Base-by-base conservation (phyloP, 352 stramenopile species). In the Pythium folliculosum region DNA sequence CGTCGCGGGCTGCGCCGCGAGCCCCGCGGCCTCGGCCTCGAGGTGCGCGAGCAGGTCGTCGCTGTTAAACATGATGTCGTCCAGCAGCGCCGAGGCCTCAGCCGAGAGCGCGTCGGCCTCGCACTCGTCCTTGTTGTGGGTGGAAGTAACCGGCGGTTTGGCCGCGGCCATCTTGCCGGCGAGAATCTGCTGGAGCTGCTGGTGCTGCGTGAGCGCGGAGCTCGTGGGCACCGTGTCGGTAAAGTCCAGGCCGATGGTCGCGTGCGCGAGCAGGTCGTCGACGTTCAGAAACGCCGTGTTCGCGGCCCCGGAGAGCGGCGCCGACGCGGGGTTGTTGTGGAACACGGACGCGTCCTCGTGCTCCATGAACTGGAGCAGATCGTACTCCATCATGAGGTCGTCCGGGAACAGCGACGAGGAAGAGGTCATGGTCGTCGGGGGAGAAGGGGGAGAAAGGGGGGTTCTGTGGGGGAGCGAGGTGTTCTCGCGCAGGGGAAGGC, bases 1-100 rank as follows among this genome's bases (percentile, higher is more conserved):
- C 70, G 55, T 71, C 37, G 30, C 1, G 22, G 32, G 9, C 8
- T 16, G 17, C 30, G 25, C 17, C 64, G 76, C 60, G 65, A 73
- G 65, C 43, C 37, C 64, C 65, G 35, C 69, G 21, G 67, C 57
- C 27, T 75, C 63, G 25, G 70, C 65, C 38, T 84, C 76, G 38
- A 88, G 51, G 55, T 75, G 74, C 53, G 80, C 77, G 47, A 89
- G 52, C 60, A 89, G 84, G n/a, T 84, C 72, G 53, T 89, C 82
- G 32, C 75, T 71, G 61, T 86, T 77, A 63, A 88, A 68, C 60
- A 89, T 44, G 21, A 91, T 82, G 1, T 75, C 78, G 30, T 76
- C 72, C 37, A 78, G 52, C 19, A 75, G 48, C 35, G 53, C 38
- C 48, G 71, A 71, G 10, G 60, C 54, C 10, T 69, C 50, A n/a